Evolutionary conservation across 1,284 basidiomycete genomes (phyloP), one percentile per base, ranked within the genome.

Genomic region (Heliocybe sulcata): DNA sequence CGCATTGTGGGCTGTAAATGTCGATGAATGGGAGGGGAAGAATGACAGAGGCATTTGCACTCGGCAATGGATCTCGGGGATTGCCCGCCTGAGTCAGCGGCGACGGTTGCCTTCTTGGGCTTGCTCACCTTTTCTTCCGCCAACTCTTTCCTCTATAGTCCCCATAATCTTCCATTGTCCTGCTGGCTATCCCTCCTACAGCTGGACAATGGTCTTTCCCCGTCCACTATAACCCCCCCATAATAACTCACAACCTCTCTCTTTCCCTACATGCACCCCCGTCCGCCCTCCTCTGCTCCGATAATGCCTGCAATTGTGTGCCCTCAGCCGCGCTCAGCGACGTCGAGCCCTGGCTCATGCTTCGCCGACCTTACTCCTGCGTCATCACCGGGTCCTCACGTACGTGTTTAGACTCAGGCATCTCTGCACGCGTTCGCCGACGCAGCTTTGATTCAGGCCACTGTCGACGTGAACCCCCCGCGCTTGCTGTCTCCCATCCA

Each of bases 241-340:
- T 47, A 47, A 29, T 45, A 27, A 45, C 35, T n/a, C 35, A 25
- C 42, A 9, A 14, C 38, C 12, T 9, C 42, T n/a, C 31, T 48
- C 48, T 51, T 35, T 47, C 48, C 33, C 2, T 19, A 49, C 47
- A 10, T 2, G 45, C 26, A 16, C 25, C 35, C 14, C 23, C 52
- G 23, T 14, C 27, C 52, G 31, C 25, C 47, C 45, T 22, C 26
- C 42, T 12, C 53, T 16, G n/a, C 33, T 14, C 26, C 57, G 49
- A 56, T 12, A 52, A 62, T 62, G 61, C 27, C 56, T 31, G 49
- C 61, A 51, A 61, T 62, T 35, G 52, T 58, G 52, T 60, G 60
- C 8, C 61, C 61, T 23, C 58, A 62, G 45, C 61, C 60, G 14
- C 58, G 57, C 22, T 57, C 57, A 25, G 23, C 47, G 11, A 22